A percentile compares a stretch with the other conserved stretches of the same genome.
Conservation (phyloP, 2,329 filamentous ascomycete species). For the Fusarium globosum region DNA sequence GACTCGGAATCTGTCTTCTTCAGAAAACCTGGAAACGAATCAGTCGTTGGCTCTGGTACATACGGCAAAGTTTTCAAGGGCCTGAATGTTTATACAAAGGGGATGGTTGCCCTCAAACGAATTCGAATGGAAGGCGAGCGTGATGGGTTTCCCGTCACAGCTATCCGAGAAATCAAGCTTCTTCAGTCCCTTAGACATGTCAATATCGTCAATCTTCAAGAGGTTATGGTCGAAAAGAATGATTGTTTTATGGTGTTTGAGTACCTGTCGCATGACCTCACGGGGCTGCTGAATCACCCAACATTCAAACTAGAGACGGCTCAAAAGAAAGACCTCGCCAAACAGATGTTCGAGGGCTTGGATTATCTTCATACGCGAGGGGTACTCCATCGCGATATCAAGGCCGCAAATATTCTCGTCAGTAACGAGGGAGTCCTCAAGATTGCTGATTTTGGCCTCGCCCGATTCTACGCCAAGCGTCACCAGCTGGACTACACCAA, state of each 20-base stretch:
- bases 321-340: conserved; percentile 93
- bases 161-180: conserved; percentile 90
- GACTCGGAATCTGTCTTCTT: conserved; percentile 91
- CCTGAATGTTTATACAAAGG: conserved; percentile 90
- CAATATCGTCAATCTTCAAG: conserved; percentile 85
- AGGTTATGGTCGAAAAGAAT: conserved; percentile 98
- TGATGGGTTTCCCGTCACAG: conserved; percentile 91
- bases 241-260: conserved; percentile 99
- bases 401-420: conserved; percentile 96
- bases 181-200: conserved; percentile 85
- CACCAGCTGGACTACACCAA: conserved; percentile 96
- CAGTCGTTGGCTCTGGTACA: conserved; percentile 93
- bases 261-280: conserved; percentile 95
- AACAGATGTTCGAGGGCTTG: conserved; percentile 91
- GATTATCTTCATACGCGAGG: conserved; percentile 93
- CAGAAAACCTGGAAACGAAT: conserved; percentile 96
- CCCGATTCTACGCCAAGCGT: conserved; percentile 94
- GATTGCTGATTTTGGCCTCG: conserved; percentile 94
- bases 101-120: conserved; percentile 85
- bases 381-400: conserved; percentile 97
- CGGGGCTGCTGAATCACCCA: conserved; percentile 93
- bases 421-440: conserved; percentile 91
- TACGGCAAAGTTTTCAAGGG: conserved; percentile 97
- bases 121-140: conserved; percentile 94
- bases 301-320: conserved; percentile 85